Evolutionary conservation across 1,284 basidiomycete genomes (phyloP), one percentile per base, ranked within the genome.

Genomic region (Caloboletus firmus): DNA sequence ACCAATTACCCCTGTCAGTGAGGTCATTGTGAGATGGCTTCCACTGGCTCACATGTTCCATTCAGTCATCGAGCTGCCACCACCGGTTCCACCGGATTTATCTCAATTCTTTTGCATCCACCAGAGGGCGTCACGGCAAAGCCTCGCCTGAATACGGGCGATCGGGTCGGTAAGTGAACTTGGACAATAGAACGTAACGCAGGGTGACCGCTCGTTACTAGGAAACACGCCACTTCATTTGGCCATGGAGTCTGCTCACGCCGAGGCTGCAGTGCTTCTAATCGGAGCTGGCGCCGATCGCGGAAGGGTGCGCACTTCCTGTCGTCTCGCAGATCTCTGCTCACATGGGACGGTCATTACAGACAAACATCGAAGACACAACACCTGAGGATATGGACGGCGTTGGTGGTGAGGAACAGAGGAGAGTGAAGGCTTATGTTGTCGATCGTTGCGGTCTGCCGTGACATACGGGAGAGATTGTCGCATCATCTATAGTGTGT

Each of bases 161-260:
- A 96, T 77, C 82, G 93, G 57, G 80, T 92, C 40, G 91, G 92
- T 91, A 68, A 67, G 77, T 72, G 40, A 51, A 47, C 36, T 54
- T 50, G 26, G n/a, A 22, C 24, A 15, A 20, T 31, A 17, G 45
- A 32, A 20, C 20, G 40, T 36, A n/a, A 39, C 36, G 43, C 46
- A 2, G 18, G 22, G 18, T 55, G 17, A 56, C 36, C 9, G 5
- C 15, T 49, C 18, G 35, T 54, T 49, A n/a, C 31, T 28, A 90
- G 94, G 94, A 44, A 95, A 97, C 68, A 96, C 95, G 1, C 93
- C 95, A 1, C 76, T 98, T n/a, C 95, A 98, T 77, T 83, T 98
- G 40, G 94, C 95, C 7, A 87, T 98, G 84, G 95, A 98, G 68
- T 94, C 90, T 53, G 95, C 87, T 9, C 91, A 97, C 66, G 95